Percentiles rank a stretch among this genome's conserved stretches.
Conservation (phyloP, 2,329 filamentous ascomycete species). For the Penicillium brasilianum region DNA sequence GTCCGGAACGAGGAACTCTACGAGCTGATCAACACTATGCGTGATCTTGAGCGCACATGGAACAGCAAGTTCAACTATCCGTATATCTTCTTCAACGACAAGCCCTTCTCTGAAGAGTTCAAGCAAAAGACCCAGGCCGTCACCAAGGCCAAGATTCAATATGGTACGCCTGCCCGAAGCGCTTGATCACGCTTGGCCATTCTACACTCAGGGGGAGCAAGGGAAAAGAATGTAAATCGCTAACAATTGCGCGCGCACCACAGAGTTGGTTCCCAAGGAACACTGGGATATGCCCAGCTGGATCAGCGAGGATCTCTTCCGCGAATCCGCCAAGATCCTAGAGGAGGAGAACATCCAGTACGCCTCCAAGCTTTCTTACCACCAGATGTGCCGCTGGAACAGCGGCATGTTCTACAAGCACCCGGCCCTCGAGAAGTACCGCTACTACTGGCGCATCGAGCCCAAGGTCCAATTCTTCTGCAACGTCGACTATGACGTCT, state of each 20-base stretch:
- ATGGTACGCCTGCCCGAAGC: conserved; percentile 60
- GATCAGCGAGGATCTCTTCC: conserved; percentile 87
- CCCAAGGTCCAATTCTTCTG: conserved; percentile 99
- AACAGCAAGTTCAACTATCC: conserved; percentile 99
- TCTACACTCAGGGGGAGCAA: not conserved
- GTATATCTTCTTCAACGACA: conserved; percentile 99
- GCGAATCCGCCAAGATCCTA: conserved; percentile 81
- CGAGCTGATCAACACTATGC: conserved; percentile 86
- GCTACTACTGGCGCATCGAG: conserved; percentile 98
- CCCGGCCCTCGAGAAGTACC: conserved; percentile 77
- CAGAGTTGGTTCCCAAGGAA: conserved; percentile 88
- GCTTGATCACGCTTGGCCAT: not conserved
- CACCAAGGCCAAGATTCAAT: conserved; percentile 86
- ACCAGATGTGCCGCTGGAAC: conserved; percentile 99
- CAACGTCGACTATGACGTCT: conserved; percentile 97
- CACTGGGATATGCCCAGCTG: conserved; percentile 92
- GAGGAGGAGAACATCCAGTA: conserved; percentile 89
- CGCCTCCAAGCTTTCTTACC: conserved; percentile 84
- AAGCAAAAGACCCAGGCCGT: conserved; percentile 77
- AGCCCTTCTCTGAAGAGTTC: conserved; percentile 91
- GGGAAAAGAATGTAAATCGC: conserved; percentile 6
- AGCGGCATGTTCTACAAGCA: conserved; percentile 98
- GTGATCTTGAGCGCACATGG: conserved; percentile 91
- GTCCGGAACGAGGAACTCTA: conserved; percentile 90
- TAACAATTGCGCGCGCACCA: conserved; percentile 30